Conservation (phyloP, 1,284 basidiomycete species). For the Somion occarium region DNA sequence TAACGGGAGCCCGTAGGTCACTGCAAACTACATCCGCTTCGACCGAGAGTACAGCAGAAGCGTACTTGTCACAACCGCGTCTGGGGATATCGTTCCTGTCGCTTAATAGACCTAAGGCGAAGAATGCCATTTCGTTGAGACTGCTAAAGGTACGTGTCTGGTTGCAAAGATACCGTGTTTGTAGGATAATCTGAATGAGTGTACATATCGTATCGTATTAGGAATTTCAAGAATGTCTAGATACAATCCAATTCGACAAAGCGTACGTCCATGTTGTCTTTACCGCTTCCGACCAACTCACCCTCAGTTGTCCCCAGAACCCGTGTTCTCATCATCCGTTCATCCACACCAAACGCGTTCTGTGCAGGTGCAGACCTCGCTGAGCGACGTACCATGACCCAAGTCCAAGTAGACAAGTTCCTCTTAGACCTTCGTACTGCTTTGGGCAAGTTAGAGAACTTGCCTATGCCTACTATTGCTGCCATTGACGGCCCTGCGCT, state of each 20-base stretch:
- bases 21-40: not conserved
- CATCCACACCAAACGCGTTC: conserved; percentile 72
- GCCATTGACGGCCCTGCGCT: conserved; percentile 92
- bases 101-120: conserved; percentile 79
- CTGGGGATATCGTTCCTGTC: conserved; percentile 62
- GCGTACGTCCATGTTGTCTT: conserved; percentile 35
- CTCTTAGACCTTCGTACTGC: conserved; percentile 73
- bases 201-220: conserved; percentile 33
- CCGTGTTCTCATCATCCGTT: conserved; percentile 77
- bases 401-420: conserved; percentile 73
- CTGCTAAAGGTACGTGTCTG: conserved; percentile 55
- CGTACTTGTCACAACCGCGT: conserved; percentile 44
- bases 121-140: conserved; percentile 83
- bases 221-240: conserved; percentile 71
- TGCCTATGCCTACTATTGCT: conserved; percentile 87
- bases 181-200: no score
- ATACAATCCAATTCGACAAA: conserved; percentile 64
- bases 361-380: conserved; percentile 91
- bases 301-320: conserved; percentile 37
- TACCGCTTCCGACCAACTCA: not conserved
- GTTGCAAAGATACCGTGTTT: not conserved
- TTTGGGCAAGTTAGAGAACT: conserved; percentile 69
- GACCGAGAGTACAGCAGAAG: conserved; percentile 31
- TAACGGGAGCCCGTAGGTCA: not conserved
- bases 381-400: conserved; percentile 81